Conservation (phyloP, 352 stramenopile genomes). For the Phytophthora meadii region DNA sequence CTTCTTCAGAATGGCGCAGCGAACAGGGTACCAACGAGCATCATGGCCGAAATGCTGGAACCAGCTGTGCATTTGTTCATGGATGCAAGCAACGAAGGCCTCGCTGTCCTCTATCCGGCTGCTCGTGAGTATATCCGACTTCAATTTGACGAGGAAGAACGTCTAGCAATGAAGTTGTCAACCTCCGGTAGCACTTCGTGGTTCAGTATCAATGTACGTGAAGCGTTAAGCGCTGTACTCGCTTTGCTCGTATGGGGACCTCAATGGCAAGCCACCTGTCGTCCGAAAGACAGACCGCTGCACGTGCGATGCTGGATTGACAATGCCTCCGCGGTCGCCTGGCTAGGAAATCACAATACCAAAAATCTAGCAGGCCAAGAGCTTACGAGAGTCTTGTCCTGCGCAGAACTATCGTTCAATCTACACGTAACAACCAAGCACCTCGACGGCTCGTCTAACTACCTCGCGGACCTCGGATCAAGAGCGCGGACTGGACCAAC, state of each 20-base stretch:
- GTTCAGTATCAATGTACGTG: slow-evolving; percentile 19
- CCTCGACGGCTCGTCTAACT: slow-evolving; percentile 5
- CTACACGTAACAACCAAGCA: slow-evolving; percentile 6
- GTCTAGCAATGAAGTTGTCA: neutral
- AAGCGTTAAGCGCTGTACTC: slow-evolving; percentile 8
- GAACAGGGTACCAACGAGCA: slow-evolving; percentile 1
- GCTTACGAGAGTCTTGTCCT: slow-evolving; percentile 5
- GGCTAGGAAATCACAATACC: slow-evolving; percentile 4
- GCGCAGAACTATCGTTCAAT: neutral
- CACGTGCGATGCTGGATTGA: slow-evolving; percentile 19
- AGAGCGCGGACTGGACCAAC: slow-evolving; percentile 3
- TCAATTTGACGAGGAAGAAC: slow-evolving; percentile 12
- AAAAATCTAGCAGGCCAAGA: slow-evolving; percentile 1
- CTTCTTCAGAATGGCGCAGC: neutral
- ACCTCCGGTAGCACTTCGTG: too few species aligned
- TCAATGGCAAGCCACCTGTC: neutral
- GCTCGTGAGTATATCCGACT: slow-evolving; percentile 11
- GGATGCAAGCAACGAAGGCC: slow-evolving; percentile 6
- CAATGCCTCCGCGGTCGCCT: slow-evolving; percentile 4
- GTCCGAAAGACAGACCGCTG: neutral
- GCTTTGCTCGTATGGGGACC: slow-evolving; percentile 3
- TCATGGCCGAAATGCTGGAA: slow-evolving; percentile 1
- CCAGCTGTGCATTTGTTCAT: slow-evolving; percentile 7
- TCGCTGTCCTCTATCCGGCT: slow-evolving; percentile 6
- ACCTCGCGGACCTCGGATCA: slow-evolving; percentile 7